Percentiles rank a stretch among this genome's conserved stretches.
Evolutionary conservation across 2,329 filamentous ascomycete genomes (phyloP).

Genomic region (Polychaeton citri): DNA sequence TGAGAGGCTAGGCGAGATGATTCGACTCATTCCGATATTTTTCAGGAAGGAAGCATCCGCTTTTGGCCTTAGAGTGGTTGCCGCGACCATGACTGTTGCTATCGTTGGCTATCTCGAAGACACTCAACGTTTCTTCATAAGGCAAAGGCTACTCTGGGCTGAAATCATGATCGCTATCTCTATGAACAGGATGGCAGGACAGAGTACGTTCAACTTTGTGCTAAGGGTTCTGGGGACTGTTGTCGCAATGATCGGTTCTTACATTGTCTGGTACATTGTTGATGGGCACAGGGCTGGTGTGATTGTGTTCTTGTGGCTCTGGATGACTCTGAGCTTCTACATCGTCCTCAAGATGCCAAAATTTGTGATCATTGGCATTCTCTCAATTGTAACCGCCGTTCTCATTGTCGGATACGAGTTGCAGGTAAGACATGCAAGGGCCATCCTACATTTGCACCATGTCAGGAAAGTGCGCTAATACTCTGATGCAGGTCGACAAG

Average conservation of each 20-base stretch:
- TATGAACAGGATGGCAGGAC: constrained; percentile 58
- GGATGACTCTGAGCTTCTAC: constrained; percentile 51
- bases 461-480: too few species aligned
- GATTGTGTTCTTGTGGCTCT: constrained; percentile 57
- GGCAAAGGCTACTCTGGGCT: constrained; percentile 63
- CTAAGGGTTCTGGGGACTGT: constrained; percentile 52
- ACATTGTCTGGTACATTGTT: constrained; percentile 67
- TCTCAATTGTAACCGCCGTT: constrained; percentile 45
- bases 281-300: constrained; percentile 48
- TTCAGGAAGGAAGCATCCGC: constrained; percentile 50
- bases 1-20: constrained; percentile 47
- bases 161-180: constrained; percentile 60
- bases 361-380: constrained; percentile 47
- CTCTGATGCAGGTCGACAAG: constrained; percentile 35
- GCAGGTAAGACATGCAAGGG: neutral
- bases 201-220: constrained; percentile 55
- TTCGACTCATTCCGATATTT: constrained; percentile 46
- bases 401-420: constrained; percentile 27
- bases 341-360: constrained; percentile 55
- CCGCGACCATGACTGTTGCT: constrained; percentile 58
- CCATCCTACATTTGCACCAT: too few species aligned
- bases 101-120: constrained; percentile 51
- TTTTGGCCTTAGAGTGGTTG: constrained; percentile 59
- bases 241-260: constrained; percentile 47
- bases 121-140: constrained; percentile 53